Base-by-base conservation (phyloP, 176 grass and related monocot genomes). In the Phragmites australis region DNA sequence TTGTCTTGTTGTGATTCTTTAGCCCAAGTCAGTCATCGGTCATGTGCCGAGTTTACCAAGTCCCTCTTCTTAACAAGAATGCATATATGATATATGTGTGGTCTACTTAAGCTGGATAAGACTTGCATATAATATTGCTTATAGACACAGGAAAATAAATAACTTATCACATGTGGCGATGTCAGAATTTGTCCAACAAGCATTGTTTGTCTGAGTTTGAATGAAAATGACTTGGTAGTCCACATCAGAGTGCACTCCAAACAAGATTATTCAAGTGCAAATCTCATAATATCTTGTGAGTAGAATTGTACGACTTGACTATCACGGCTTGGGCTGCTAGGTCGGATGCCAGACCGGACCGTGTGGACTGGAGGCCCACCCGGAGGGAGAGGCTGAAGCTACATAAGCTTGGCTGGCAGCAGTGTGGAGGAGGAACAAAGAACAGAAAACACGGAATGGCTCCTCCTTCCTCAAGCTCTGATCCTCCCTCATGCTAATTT, bases 21-120 rank as follows among this genome's bases (percentile, higher is more conserved):
- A 71, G 34, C 29, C 65, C 4, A 17, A 58, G 3, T 57, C 32
- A 81, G 63, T 30, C 44, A 7, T 21, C 8, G 21, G 46, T 45
- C 72, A 64, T 65, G 55, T 55, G 72, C 27, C 63, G 64, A 27
- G 65, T 55, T 77, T 82, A 77, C 72, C 34, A n/a, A 71, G 34
- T 77, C 72, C 72, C 34, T 44, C 0, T 65, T 70, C 1, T 70
- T 13, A 25, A 37, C 26, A 54, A 71, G 72, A 77, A 58, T 70
- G 21, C 34, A 77, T 45, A 15, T 46, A 15, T 82, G 34, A 53
- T 53, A 44, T 70, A 14, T 45, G 21, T 46, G 21, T 82, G 34
- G 63, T 53, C 53, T 70, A 14, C 62, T 52, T 22, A 47, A 29
- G 41, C 10, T 46, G 72, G 45, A 37, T 19, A 46, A 23, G 19